A percentile compares a stretch with the other conserved stretches of the same genome.
phyloP scores from a whole-genome alignment of 495 filamentous ascomycete genomes.

The Tetracladium marchalianum region DNA sequence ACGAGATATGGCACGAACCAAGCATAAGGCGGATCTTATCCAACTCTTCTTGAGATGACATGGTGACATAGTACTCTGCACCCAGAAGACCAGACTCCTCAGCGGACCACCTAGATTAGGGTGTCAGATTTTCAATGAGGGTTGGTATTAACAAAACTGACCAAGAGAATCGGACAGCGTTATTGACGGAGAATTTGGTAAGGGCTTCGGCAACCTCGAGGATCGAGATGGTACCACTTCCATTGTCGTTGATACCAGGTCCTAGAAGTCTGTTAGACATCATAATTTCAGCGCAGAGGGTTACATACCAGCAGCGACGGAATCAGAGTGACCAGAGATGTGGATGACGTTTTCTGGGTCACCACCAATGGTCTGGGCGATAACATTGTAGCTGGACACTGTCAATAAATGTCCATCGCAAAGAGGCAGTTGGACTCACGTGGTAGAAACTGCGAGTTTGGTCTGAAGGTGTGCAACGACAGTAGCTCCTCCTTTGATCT shows the following conservation, averaged over 20 bases:
- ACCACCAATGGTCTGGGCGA: conserved; percentile 55
- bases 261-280: not conserved
- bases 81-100: conserved; percentile 61
- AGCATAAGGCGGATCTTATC: conserved; percentile 41
- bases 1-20: no score
- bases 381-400: conserved; percentile 47
- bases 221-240: conserved; percentile 53
- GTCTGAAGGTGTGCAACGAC: conserved; percentile 18
- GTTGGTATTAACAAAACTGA: no score
- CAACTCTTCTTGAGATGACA: conserved; percentile 34
- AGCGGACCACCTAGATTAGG: conserved; percentile 42
- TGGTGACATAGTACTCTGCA: conserved; percentile 46
- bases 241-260: conserved; percentile 61
- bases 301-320: conserved; percentile 40
- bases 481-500: conserved; percentile 26
- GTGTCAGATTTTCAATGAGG: no score
- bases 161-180: conserved; percentile 61
- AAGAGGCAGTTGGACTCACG: no score
- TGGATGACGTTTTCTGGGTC: conserved; percentile 54
- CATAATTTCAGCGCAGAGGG: no score
- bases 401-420: conserved; percentile 8
- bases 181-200: conserved; percentile 45
- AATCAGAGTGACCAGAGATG: conserved; percentile 60
- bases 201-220: conserved; percentile 54
- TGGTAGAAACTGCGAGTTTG: no score